These are phyloP conservation scores for Pythium coloratum DNA, from an alignment of 352 stramenopile genomes.

Conservation along the genomic window DNA sequence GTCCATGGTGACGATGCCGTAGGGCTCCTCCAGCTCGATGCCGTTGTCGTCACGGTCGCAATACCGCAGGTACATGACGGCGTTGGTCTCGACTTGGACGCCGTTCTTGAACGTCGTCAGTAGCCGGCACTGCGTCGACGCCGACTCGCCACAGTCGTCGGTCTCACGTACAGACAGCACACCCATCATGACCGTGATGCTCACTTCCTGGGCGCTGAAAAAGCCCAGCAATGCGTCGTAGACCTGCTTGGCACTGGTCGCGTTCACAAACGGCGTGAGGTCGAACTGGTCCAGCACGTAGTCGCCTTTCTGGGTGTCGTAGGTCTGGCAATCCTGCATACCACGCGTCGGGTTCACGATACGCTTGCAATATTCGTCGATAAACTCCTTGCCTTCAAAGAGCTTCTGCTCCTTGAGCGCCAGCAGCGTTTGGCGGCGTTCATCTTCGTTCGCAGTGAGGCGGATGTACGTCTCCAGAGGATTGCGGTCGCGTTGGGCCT, in stretches of 20 bases:
- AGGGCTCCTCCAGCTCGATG: constrained; percentile 23
- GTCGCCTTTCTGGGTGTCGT: constrained; percentile 24
- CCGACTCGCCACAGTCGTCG: constrained; percentile 23
- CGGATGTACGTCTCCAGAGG: constrained; percentile 26
- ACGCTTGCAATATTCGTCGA: constrained; percentile 26
- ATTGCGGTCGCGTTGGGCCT: constrained; percentile 21
- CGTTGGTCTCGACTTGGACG: constrained; percentile 23
- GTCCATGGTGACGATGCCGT: constrained; percentile 24
- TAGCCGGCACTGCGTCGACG: constrained; percentile 19
- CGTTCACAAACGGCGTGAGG: constrained; percentile 23
- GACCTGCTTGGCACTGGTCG: constrained; percentile 12
- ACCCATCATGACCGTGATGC: constrained; percentile 23
- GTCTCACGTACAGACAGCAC: constrained; percentile 26
- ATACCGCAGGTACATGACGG: constrained; percentile 24
- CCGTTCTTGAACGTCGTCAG: constrained; percentile 23
- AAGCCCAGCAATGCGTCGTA: constrained; percentile 25
- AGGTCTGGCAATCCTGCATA: constrained; percentile 24
- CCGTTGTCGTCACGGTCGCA: constrained; percentile 26
- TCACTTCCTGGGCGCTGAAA: constrained; percentile 26
- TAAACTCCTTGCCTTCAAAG: constrained; percentile 25
- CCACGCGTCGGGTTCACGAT: constrained; percentile 24
- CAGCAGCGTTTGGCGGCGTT: constrained; percentile 22
- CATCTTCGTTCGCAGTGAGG: constrained; percentile 13
- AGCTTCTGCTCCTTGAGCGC: constrained; percentile 25
- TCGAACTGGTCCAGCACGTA: constrained; percentile 24